These are phyloP conservation scores for Hypholoma sublateritium DNA, from an alignment of 768 basidiomycete species.

Conservation along the genomic window DNA sequence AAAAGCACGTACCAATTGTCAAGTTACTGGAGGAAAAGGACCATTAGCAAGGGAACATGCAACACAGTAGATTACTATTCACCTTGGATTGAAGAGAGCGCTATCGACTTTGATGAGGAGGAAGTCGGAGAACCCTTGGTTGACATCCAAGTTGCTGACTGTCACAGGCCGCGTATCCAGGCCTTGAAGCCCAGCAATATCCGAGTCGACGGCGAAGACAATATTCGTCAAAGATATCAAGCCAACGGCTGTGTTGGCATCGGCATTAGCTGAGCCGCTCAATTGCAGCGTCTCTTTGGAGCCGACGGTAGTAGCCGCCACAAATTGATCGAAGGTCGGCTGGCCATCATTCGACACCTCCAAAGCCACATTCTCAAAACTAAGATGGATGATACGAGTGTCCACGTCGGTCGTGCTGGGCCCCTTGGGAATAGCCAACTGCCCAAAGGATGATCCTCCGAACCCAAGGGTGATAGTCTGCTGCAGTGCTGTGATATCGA, in stretches of 20 bases:
- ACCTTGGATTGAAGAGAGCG: constrained; percentile 67
- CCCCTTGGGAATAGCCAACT: constrained; percentile 56
- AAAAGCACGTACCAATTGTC: constrained; percentile 37
- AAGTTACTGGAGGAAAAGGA: constrained; percentile 30
- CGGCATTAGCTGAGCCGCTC: constrained; percentile 54
- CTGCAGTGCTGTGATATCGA: constrained; percentile 62
- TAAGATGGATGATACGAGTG: constrained; percentile 57
- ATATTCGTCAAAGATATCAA: constrained; percentile 57
- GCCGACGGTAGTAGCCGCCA: constrained; percentile 59
- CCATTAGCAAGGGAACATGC: neutral
- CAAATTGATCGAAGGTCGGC: constrained; percentile 55
- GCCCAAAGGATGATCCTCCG: constrained; percentile 55
- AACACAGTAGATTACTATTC: constrained; percentile 7
- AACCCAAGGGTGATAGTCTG: constrained; percentile 57
- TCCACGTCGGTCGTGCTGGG: constrained; percentile 62
- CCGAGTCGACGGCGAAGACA: constrained; percentile 55
- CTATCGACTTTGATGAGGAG: constrained; percentile 68
- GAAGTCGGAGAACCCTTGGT: constrained; percentile 63
- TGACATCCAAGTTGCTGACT: constrained; percentile 61
- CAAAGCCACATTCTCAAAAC: constrained; percentile 61
- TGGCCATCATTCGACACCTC: constrained; percentile 49
- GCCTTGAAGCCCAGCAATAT: constrained; percentile 64
- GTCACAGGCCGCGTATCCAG: constrained; percentile 56
- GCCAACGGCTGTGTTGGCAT: constrained; percentile 66
- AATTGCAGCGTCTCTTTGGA: constrained; percentile 45